A percentile compares a stretch with the other conserved stretches of the same genome.
Conservation (phyloP, 2,329 filamentous ascomycete species). For the Beauveria rudraprayagi region DNA sequence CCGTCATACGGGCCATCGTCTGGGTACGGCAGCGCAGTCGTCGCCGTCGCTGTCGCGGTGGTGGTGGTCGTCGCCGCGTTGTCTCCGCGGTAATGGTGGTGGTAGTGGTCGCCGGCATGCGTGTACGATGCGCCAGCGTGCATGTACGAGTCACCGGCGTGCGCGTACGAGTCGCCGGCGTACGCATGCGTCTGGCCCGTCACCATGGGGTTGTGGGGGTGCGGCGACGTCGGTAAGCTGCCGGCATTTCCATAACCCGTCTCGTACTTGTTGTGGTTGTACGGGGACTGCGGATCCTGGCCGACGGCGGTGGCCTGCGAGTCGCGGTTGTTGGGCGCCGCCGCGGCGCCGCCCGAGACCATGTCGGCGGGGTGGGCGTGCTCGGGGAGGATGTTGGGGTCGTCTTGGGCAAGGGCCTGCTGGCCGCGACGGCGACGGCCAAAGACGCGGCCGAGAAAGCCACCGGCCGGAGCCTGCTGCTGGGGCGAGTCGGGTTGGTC, state of each 20-base stretch:
- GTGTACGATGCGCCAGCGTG: conserved; percentile 7
- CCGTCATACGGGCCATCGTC: conserved; percentile 5
- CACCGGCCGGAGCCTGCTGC: conserved; percentile 12
- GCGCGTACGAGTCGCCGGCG: conserved; percentile 6
- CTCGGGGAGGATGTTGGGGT: conserved; percentile 28
- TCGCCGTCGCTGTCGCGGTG: not conserved
- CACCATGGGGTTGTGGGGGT: not conserved
- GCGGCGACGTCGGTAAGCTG: not conserved
- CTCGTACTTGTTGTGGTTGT: conserved; percentile 22
- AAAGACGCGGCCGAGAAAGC: conserved; percentile 29
- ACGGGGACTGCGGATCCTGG: conserved; percentile 19
- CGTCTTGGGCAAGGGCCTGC: conserved; percentile 13
- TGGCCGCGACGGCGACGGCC: conserved; percentile 15
- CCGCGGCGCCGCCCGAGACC: conserved; percentile 26
- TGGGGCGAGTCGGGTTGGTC: conserved; percentile 30
- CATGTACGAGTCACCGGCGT: conserved; percentile 8
- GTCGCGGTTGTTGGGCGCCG: conserved; percentile 26
- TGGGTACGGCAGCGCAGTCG: conserved; percentile 1
- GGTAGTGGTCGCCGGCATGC: conserved; percentile 4
- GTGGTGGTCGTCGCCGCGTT: not conserved
- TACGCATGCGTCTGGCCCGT: not conserved
- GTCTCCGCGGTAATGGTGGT: not conserved
- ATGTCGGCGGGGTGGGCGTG: conserved; percentile 35
- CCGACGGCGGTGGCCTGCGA: conserved; percentile 30
- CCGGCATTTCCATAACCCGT: conserved; percentile 11